A percentile compares a stretch with the other conserved stretches of the same genome.
These are phyloP conservation scores for Metschnikowia sp. DNA, from an alignment of 805 yeast genomes.

Conservation along the genomic window DNA sequence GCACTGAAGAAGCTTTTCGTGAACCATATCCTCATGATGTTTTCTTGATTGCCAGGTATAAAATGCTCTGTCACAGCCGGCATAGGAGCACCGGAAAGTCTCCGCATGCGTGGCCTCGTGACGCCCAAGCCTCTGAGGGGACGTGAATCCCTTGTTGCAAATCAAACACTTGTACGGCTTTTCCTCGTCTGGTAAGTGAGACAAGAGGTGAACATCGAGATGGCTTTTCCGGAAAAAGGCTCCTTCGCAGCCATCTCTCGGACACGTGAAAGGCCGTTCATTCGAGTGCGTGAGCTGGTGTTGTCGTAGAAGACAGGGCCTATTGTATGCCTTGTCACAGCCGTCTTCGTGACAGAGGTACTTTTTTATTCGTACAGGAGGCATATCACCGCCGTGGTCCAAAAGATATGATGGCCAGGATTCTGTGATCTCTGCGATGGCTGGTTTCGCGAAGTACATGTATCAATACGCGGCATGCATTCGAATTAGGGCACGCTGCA, in stretches of 20 bases:
- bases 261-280: slow-evolving; percentile 74
- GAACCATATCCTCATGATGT: slow-evolving; percentile 65
- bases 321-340: slow-evolving; percentile 72
- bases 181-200: slow-evolving; percentile 50
- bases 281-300: slow-evolving; percentile 77
- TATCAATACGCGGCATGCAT: too few relatives aligned
- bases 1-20: slow-evolving; percentile 55
- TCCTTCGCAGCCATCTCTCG: slow-evolving; percentile 51
- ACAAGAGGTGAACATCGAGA: slow-evolving; percentile 66
- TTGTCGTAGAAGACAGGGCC: slow-evolving; percentile 81
- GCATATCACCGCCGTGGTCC: slow-evolving; percentile 1
- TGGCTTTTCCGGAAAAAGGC: slow-evolving; percentile 77
- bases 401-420: too few relatives aligned
- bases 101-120: slow-evolving; percentile 79
- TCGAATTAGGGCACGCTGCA: too few relatives aligned
- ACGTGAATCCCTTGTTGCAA: slow-evolving; percentile 81
- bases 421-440: neutral
- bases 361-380: slow-evolving; percentile 46
- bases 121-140: slow-evolving; percentile 75
- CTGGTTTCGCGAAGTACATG: neutral
- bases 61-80: slow-evolving; percentile 64
- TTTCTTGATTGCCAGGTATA: slow-evolving; percentile 72
- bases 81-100: slow-evolving; percentile 46
- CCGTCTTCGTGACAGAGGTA: slow-evolving; percentile 61
- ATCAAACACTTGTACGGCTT: slow-evolving; percentile 70